phyloP scores from a whole-genome alignment of 164 flowering plant species.

The Tinospora cordifolia region DNA sequence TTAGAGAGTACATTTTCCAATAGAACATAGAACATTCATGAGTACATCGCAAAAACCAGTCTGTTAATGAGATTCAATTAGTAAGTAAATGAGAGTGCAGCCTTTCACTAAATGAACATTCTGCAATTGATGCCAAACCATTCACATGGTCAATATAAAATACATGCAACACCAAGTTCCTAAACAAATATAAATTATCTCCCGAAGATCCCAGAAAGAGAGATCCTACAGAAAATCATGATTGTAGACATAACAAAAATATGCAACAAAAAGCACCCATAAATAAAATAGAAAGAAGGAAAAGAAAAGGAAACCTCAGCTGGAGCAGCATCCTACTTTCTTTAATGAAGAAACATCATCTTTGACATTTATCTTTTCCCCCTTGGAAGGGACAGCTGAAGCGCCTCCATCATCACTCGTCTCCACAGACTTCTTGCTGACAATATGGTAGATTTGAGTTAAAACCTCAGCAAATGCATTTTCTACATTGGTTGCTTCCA shows the following conservation, averaged over 20 bases:
- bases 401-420: slow-evolving; percentile 37
- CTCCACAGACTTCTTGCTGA: slow-evolving; percentile 64
- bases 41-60: neutral
- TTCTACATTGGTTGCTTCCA: slow-evolving; percentile 72
- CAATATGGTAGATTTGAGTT: slow-evolving; percentile 62
- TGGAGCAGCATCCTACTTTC: slow-evolving; percentile 54
- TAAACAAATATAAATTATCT: neutral
- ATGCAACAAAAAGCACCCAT: neutral
- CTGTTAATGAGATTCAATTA: neutral
- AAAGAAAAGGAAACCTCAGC: slow-evolving; percentile 15
- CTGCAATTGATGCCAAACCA: neutral
- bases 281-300: neutral
- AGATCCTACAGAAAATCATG: neutral
- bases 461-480: slow-evolving; percentile 67
- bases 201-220: no score
- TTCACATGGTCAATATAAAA: slow-evolving; percentile 1
- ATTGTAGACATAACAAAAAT: neutral
- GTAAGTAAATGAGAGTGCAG: no score
- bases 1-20: no score
- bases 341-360: slow-evolving; percentile 58
- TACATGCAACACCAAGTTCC: slow-evolving; percentile 12
- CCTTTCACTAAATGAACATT: no score
- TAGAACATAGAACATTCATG: no score
- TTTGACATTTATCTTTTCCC: slow-evolving; percentile 55
- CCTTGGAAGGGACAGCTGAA: slow-evolving; percentile 40